Percentiles rank a stretch among this genome's conserved stretches.
These are phyloP conservation scores for Asterella californica DNA, from an alignment of 225 moss, liverwort and hornwort species.

Conservation along the genomic window DNA sequence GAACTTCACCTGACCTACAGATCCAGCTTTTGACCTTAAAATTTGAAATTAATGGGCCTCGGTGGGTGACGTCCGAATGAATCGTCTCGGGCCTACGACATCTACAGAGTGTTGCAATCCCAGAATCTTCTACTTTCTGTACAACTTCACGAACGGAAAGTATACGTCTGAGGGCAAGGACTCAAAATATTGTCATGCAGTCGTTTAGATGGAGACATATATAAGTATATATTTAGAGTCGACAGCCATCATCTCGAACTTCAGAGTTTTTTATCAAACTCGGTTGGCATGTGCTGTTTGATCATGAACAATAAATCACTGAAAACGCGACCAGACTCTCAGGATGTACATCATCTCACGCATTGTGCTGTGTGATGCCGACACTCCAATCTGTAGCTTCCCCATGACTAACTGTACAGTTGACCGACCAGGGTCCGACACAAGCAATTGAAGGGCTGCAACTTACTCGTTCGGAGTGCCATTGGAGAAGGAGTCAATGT, in stretches of 20 bases:
- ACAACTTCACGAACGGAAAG: background rate
- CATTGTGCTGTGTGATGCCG: background rate
- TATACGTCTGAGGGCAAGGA: background rate
- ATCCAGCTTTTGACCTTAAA: background rate
- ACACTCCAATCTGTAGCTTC: conserved; percentile 9
- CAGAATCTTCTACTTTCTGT: background rate
- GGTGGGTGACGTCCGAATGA: background rate
- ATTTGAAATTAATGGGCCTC: background rate
- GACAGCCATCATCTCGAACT: background rate
- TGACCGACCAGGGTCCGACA: background rate
- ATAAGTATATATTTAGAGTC: background rate
- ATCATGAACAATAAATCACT: background rate
- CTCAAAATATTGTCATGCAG: background rate
- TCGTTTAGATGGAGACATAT: background rate
- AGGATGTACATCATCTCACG: background rate
- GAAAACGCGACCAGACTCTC: background rate
- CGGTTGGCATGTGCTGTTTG: background rate
- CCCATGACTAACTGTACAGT: background rate
- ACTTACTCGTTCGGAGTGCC: conserved; percentile 30
- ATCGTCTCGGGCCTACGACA: background rate
- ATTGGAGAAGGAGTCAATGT: conserved; percentile 27
- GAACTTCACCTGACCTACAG: background rate
- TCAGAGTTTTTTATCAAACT: background rate
- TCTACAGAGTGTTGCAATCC: background rate
- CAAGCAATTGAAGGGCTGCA: background rate